A percentile compares a stretch with the other conserved stretches of the same genome.
phyloP scores from a whole-genome alignment of 2,329 filamentous ascomycete genomes.

The Cladosporium sp. region DNA sequence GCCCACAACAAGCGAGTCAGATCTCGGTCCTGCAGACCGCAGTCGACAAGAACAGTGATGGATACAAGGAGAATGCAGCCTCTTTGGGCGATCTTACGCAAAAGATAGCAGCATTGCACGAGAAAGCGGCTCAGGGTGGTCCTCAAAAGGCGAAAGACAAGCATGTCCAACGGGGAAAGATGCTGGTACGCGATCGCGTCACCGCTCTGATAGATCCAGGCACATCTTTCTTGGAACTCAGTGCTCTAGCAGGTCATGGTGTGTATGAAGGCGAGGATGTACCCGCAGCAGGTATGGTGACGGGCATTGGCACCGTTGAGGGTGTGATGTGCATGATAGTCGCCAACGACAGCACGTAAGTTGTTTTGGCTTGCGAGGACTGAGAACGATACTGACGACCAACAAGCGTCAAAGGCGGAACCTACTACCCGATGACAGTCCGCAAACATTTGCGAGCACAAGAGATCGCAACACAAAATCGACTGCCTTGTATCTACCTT shows the following conservation, averaged over 20 bases:
- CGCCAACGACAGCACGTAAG: slow-evolving; percentile 81
- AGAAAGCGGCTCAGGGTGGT: slow-evolving; percentile 65
- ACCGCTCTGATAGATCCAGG: slow-evolving; percentile 84
- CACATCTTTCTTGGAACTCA: slow-evolving; percentile 89
- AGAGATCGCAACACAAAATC: slow-evolving; percentile 84
- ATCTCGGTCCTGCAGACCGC: slow-evolving; percentile 74
- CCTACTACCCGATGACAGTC: slow-evolving; percentile 94
- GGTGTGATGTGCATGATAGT: slow-evolving; percentile 91
- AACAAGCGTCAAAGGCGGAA: slow-evolving; percentile 76
- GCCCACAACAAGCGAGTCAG: slow-evolving; percentile 74
- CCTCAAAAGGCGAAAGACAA: slow-evolving; percentile 79
- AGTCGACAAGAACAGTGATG: slow-evolving; percentile 71
- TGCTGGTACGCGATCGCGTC: slow-evolving; percentile 87
- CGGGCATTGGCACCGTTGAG: slow-evolving; percentile 83
- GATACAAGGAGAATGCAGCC: slow-evolving; percentile 75
- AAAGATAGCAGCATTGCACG: slow-evolving; percentile 66
- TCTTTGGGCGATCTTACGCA: slow-evolving; percentile 72
- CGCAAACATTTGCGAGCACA: slow-evolving; percentile 97
- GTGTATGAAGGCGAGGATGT: slow-evolving; percentile 85
- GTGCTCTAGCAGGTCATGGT: slow-evolving; percentile 80
- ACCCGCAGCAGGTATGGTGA: slow-evolving; percentile 86
- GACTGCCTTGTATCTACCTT: slow-evolving; percentile 81
- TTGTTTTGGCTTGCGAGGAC: neutral
- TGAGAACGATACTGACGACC: slow-evolving; percentile 16
- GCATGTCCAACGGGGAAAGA: slow-evolving; percentile 83